Percentiles rank a stretch among this genome's conserved stretches.
Conservation (phyloP, 192 early-diverging fungal genomes). For the Coemansia sp. region DNA sequence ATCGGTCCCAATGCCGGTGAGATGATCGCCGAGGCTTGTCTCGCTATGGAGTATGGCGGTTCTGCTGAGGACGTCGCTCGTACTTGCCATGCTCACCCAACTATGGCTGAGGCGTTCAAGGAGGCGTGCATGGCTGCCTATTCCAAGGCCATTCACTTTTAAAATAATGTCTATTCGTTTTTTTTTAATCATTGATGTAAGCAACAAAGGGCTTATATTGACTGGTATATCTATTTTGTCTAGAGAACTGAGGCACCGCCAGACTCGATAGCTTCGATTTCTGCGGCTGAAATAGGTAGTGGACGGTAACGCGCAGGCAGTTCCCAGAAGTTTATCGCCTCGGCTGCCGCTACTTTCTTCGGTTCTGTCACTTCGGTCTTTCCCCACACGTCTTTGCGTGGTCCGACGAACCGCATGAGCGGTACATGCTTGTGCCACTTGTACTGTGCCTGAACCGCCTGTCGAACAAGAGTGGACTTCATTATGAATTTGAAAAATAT, state of each 20-base stretch:
- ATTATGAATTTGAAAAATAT: conserved; percentile 13
- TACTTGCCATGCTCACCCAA: conserved; percentile 97
- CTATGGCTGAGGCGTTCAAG: conserved; percentile 97
- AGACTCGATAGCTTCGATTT: conserved; percentile 57
- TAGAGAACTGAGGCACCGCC: conserved; percentile 44
- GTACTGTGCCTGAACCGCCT: conserved; percentile 40
- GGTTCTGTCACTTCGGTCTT: background rate
- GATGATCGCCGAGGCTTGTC: conserved; percentile 97
- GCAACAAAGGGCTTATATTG: background rate
- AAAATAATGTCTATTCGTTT: conserved; percentile 14
- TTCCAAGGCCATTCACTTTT: conserved; percentile 80
- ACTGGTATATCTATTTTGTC: background rate
- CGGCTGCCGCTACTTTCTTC: background rate
- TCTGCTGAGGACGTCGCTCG: conserved; percentile 97
- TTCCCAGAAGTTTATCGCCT: conserved; percentile 54
- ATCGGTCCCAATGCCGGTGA: conserved; percentile 99
- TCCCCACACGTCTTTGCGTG: conserved; percentile 48
- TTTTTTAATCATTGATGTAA: background rate
- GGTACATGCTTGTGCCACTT: conserved; percentile 55
- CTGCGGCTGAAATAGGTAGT: conserved; percentile 34
- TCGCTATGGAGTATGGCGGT: conserved; percentile 99
- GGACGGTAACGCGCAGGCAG: conserved; percentile 57
- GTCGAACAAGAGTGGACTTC: conserved; percentile 25
- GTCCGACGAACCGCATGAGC: conserved; percentile 47
- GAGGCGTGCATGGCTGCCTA: conserved; percentile 94